These are phyloP conservation scores for Suillus clintonianus DNA, from an alignment of 768 basidiomycete genomes.

Conservation along the genomic window DNA sequence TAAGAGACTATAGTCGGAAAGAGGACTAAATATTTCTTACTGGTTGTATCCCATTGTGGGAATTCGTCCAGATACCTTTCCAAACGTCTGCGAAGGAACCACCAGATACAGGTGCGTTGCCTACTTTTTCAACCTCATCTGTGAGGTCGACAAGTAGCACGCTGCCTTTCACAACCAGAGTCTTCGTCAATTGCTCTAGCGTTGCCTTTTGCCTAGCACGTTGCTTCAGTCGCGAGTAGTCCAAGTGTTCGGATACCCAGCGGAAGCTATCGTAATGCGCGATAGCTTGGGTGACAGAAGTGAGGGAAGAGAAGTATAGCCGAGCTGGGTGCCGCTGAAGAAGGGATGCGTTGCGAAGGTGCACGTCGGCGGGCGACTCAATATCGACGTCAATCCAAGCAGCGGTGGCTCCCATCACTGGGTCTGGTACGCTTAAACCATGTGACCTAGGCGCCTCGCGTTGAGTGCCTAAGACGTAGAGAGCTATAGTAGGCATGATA, in stretches of 20 bases:
- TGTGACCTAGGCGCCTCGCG: constrained; percentile 18
- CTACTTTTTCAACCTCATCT: constrained; percentile 51
- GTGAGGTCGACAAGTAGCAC: constrained; percentile 55
- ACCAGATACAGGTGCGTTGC: constrained; percentile 48
- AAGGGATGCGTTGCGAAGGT: constrained; percentile 59
- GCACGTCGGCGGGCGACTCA: constrained; percentile 57
- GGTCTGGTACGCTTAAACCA: constrained; percentile 8
- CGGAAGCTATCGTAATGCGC: constrained; percentile 60
- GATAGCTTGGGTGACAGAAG: constrained; percentile 51
- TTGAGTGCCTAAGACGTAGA: constrained; percentile 50
- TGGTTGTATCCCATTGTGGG: constrained; percentile 33
- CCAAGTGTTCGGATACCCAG: constrained; percentile 53
- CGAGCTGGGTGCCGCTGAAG: constrained; percentile 52
- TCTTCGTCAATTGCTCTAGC: constrained; percentile 57
- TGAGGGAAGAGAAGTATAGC: constrained; percentile 56
- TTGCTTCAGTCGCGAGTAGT: constrained; percentile 57
- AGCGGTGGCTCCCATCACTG: constrained; percentile 18
- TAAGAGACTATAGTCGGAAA: not conserved
- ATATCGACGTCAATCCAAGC: constrained; percentile 49
- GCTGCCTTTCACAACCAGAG: constrained; percentile 50
- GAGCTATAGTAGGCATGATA: constrained; percentile 50
- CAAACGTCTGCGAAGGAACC: constrained; percentile 65
- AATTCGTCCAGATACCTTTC: constrained; percentile 57
- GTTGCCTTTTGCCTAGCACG: constrained; percentile 58
- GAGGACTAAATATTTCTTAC: constrained; percentile 10